Base-by-base conservation (phyloP, 495 filamentous ascomycete species). In the Pseudoneurospora amorphoporcata region DNA sequence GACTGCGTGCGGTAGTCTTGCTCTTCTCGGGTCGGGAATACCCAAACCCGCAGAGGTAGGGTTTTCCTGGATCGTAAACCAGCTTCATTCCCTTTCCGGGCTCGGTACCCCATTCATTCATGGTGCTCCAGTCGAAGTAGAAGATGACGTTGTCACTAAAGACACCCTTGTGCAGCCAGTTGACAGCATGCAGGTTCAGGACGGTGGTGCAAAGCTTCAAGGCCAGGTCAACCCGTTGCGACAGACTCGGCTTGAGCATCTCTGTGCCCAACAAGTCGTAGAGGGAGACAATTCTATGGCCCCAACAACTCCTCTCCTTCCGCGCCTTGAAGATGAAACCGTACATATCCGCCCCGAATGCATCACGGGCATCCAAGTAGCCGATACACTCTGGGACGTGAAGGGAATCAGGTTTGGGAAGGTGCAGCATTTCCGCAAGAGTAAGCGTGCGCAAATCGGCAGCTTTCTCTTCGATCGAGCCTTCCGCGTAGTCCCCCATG, bases 111-210 rank as follows among this genome's bases (percentile, higher is more conserved):
- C n/a, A n/a, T n/a, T n/a, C n/a, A n/a, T n/a, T n/a, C n/a, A n/a
- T n/a, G n/a, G n/a, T n/a, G n/a, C n/a, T n/a, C n/a, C n/a, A n/a
- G n/a, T n/a, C n/a, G n/a, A n/a, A n/a, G n/a, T n/a, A n/a, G n/a
- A n/a, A n/a, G n/a, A n/a, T n/a, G n/a, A n/a, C n/a, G n/a, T n/a
- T n/a, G n/a, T n/a, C n/a, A n/a, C n/a, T n/a, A n/a, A n/a, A n/a
- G n/a, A n/a, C n/a, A n/a, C 85, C 85, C 75, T 89, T 90, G 80
- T 89, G 88, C 37, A 89, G 76, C 87, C 86, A 90, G 69, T 87
- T 85, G 2, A 88, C 84, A 0, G 85, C 81, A 68, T 90, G 87
- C 2, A 90, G 78, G 47, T 79, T 74, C 69, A 81, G 61, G 3
- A 79, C 61, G 0, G 78, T 78, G 4, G 71, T 68, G 41, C 77